A percentile compares a stretch with the other conserved stretches of the same genome.
Conservation (phyloP, 2,329 filamentous ascomycete species). For the Alternaria novae-zelandiae region DNA sequence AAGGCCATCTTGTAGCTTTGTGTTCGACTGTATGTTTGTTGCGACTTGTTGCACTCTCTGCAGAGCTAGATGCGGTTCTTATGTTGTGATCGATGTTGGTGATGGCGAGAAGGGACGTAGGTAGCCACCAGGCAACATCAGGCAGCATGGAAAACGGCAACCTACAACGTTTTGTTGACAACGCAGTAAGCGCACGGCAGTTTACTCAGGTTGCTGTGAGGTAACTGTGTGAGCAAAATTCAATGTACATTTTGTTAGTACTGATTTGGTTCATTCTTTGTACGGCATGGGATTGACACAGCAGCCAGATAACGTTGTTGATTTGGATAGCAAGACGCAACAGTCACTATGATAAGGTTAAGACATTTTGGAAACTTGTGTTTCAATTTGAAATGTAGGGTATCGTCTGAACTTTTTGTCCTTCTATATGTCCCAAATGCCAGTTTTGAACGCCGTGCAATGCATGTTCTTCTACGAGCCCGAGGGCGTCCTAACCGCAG, state of each 20-base stretch:
- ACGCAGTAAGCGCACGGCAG: neutral
- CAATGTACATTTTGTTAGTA: accelerated
- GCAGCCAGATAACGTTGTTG: neutral
- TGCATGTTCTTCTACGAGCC: slow-evolving; percentile 25
- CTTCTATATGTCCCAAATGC: slow-evolving; percentile 30
- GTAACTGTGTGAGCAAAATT: accelerated
- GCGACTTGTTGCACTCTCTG: neutral
- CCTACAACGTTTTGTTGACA: slow-evolving; percentile 14
- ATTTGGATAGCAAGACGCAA: neutral
- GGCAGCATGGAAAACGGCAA: slow-evolving; percentile 35
- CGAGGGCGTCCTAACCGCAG: neutral
- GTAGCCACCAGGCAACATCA: slow-evolving; percentile 45
- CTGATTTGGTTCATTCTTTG: neutral
- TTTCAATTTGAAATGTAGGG: slow-evolving; percentile 23
- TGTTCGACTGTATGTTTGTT: too few species aligned
- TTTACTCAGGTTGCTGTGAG: neutral
- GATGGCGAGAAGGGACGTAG: slow-evolving; percentile 22
- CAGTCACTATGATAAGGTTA: neutral
- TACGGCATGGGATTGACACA: neutral
- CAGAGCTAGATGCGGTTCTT: slow-evolving; percentile 18
- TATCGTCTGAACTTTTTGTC: slow-evolving; percentile 41
- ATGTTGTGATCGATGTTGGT: slow-evolving; percentile 28
- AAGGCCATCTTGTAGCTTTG: slow-evolving; percentile 52
- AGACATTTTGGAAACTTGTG: neutral
- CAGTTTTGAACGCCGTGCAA: slow-evolving; percentile 41